phyloP scores from a whole-genome alignment of 345 rosid species.

The Erysimum cheiranthoides region DNA sequence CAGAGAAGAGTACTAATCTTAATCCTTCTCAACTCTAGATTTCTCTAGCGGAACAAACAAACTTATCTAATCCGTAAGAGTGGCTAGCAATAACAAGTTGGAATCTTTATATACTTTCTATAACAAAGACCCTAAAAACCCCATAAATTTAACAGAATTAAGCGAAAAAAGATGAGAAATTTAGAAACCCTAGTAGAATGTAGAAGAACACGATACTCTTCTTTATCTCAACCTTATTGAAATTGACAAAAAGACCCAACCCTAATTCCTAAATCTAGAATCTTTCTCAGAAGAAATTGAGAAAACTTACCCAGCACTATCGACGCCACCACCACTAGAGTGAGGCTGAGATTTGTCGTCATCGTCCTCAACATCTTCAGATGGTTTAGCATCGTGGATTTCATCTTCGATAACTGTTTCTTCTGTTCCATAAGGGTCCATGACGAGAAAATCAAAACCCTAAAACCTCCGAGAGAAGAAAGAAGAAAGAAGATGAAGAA shows the following conservation, averaged over 20 bases:
- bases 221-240: background rate
- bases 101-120: slow-evolving; percentile 8
- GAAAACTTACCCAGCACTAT: slow-evolving; percentile 67
- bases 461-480: slow-evolving; percentile 9
- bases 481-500: slow-evolving; percentile 24
- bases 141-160: background rate
- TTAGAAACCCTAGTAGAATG: slow-evolving; percentile 16
- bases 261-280: slow-evolving; percentile 27
- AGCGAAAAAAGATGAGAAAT: background rate
- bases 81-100: background rate
- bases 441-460: slow-evolving; percentile 32
- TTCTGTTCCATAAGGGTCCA: slow-evolving; percentile 63
- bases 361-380: slow-evolving; percentile 47
- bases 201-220: too few species aligned
- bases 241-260: background rate
- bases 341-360: slow-evolving; percentile 64
- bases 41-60: slow-evolving; percentile 23
- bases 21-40: slow-evolving; percentile 34
- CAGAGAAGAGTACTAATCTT: slow-evolving; percentile 26
- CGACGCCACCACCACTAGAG: slow-evolving; percentile 70
- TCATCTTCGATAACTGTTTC: slow-evolving; percentile 53
- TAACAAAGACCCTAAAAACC: background rate
- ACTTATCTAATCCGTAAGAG: slow-evolving; percentile 11
- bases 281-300: slow-evolving; percentile 29
- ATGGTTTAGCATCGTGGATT: slow-evolving; percentile 52